A percentile compares a stretch with the other conserved stretches of the same genome.
Evolutionary conservation across 768 basidiomycete genomes (phyloP).

Genomic region (Clitopilus hobsonii): DNA sequence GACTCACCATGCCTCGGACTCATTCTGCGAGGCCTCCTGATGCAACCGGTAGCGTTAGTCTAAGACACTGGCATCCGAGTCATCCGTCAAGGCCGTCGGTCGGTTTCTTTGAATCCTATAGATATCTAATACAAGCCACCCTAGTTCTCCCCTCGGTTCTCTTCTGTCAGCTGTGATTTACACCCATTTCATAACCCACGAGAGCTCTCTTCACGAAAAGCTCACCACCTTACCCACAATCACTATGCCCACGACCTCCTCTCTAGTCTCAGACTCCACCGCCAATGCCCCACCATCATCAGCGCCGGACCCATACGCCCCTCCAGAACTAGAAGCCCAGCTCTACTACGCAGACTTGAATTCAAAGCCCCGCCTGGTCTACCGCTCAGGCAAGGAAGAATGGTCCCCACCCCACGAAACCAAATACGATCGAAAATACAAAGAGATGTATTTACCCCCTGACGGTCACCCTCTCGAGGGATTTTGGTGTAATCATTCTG

Average conservation of each 20-base stretch:
- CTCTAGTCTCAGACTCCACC: constrained; percentile 3
- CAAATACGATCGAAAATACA: constrained; percentile 16
- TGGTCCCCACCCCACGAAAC: constrained; percentile 18
- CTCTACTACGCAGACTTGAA: constrained; percentile 24
- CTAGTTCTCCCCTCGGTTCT: no score
- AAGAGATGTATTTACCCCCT: constrained; percentile 27
- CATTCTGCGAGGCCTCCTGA: no score
- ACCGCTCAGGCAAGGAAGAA: constrained; percentile 21
- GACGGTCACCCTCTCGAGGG: constrained; percentile 23
- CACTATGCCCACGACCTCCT: neutral
- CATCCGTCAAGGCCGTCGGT: no score
- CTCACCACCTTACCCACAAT: no score
- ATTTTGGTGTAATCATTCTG: constrained; percentile 25
- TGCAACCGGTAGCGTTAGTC: no score
- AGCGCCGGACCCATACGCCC: constrained; percentile 14
- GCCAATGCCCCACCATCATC: constrained; percentile 12
- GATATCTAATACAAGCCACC: no score
- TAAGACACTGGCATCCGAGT: no score
- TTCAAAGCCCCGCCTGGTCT: constrained; percentile 21
- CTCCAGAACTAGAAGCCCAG: constrained; percentile 17
- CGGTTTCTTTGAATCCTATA: no score
- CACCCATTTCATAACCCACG: no score
- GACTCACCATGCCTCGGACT: no score
- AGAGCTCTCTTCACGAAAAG: no score
- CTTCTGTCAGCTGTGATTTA: no score